phyloP scores from a whole-genome alignment of 2,329 filamentous ascomycete species.

The Claviceps citrina region DNA sequence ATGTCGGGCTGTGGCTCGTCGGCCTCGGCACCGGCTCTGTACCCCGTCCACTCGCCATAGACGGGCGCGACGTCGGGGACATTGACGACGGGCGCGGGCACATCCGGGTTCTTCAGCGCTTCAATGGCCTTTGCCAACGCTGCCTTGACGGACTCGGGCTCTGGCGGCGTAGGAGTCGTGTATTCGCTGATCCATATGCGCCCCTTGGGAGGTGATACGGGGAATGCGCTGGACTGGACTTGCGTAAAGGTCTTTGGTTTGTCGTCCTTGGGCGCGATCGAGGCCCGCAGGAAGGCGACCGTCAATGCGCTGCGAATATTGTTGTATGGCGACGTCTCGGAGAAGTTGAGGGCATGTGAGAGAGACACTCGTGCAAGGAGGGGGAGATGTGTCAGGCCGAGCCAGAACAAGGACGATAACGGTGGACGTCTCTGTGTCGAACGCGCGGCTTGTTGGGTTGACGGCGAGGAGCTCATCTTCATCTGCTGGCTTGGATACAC shows the following conservation, averaged over 20 bases:
- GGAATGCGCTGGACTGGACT: slow-evolving; percentile 46
- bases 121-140: slow-evolving; percentile 40
- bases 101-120: slow-evolving; percentile 9
- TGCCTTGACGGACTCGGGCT: slow-evolving; percentile 35
- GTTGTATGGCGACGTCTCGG: slow-evolving; percentile 58
- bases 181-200: slow-evolving; percentile 69
- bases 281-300: slow-evolving; percentile 54
- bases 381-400: slow-evolving; percentile 45
- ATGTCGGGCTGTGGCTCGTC: slow-evolving; percentile 38
- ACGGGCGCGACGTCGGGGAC: slow-evolving; percentile 40
- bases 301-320: slow-evolving; percentile 62
- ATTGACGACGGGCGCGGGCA: slow-evolving; percentile 7
- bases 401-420: slow-evolving; percentile 10
- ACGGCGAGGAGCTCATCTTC: slow-evolving; percentile 1
- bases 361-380: slow-evolving; percentile 34
- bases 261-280: slow-evolving; percentile 29
- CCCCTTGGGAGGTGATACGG: slow-evolving; percentile 56
- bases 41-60: slow-evolving; percentile 64
- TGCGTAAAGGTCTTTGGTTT: slow-evolving; percentile 38
- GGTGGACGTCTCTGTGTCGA: not conserved
- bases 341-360: slow-evolving; percentile 49
- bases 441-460: not conserved
- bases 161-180: slow-evolving; percentile 43
- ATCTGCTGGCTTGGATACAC: too few species aligned
- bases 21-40: slow-evolving; percentile 37